Base-by-base conservation (phyloP, 2,329 filamentous ascomycete species). In the Exophiala mesophila region DNA sequence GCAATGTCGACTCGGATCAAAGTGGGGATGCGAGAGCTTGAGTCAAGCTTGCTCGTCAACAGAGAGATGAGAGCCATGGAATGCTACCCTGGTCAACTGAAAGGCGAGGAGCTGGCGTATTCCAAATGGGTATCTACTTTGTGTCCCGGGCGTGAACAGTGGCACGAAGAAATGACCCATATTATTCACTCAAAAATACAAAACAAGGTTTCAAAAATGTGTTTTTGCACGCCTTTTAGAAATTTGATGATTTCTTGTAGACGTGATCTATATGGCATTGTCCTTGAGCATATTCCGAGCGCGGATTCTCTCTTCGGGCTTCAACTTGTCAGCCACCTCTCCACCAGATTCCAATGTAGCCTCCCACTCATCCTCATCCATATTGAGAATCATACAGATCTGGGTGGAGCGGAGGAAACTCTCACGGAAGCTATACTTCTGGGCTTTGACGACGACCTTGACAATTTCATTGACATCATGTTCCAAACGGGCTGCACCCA, bases 301-400 rank as follows among this genome's bases (percentile, higher is more conserved):
- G 57, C 78, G 77, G 52, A 71, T 73, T 60, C 84, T 79, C 68
- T 94, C 88, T 44, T 89, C 86, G 30, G 74, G 73, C 37, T 75
- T 72, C 58, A 92, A 79, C 8, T 77, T 83, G 36, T 77, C 81
- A 9, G 80, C 76, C 10, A 72, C 66, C 41, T 77, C 72, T 65
- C 29, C 73, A 66, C 5, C 64, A 58, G 28, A 66, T 62, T 28
- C 40, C 31, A 55, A 42, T 4, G 89, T 64, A 63, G 92, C 88
- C 35, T 90, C 85, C 85, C 88, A 95, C 65, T 96, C 90, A 44
- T 96, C 89, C 23, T 92, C 86, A 61, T 96, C 89, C 88, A 96
- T 94, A 55, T 89, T 90, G 60, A 90, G 81, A 12, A 95, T 79
- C 71, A 94, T 79, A 44, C 85, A 78, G 56, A 95, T 82, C 71